Evolutionary conservation across 768 basidiomycete species (phyloP).

Genomic region (Cystofilobasidium capitatum): DNA sequence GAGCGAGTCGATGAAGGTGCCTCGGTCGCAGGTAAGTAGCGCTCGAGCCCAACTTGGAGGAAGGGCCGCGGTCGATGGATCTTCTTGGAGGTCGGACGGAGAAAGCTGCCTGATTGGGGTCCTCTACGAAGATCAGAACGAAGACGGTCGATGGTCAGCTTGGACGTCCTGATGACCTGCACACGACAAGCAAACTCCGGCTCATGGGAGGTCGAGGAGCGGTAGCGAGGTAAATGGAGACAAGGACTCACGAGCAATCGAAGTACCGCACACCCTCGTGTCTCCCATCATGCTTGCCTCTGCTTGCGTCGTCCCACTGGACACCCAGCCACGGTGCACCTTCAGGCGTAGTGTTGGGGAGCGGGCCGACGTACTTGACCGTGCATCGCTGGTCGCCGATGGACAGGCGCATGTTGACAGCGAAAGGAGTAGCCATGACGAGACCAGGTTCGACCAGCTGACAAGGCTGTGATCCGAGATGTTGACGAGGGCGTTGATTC

Average conservation of each 20-base stretch:
- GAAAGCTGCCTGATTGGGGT: slow-evolving; percentile 63
- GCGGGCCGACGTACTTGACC: slow-evolving; percentile 56
- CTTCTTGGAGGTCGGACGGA: slow-evolving; percentile 53
- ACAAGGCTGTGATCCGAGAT: too few relatives aligned
- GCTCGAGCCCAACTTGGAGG: slow-evolving; percentile 58
- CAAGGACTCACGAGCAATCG: slow-evolving; percentile 53
- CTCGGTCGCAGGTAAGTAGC: slow-evolving; percentile 48
- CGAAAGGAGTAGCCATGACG: background rate
- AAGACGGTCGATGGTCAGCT: background rate
- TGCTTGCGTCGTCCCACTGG: slow-evolving; percentile 79
- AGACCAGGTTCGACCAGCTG: too few relatives aligned
- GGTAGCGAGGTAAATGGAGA: too few relatives aligned
- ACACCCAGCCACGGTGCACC: slow-evolving; percentile 69
- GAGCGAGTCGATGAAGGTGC: slow-evolving; percentile 34
- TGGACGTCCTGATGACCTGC: slow-evolving; percentile 4
- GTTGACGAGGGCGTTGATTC: too few relatives aligned
- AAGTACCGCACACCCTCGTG: slow-evolving; percentile 75
- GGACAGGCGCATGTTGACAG: slow-evolving; percentile 3
- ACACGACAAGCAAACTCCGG: too few relatives aligned
- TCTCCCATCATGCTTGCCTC: slow-evolving; percentile 79
- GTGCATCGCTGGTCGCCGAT: slow-evolving; percentile 49
- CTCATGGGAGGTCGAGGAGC: too few relatives aligned
- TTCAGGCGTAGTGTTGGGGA: slow-evolving; percentile 52
- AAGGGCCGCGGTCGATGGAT: slow-evolving; percentile 61
- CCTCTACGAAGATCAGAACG: slow-evolving; percentile 43